Base-by-base conservation (phyloP, 495 filamentous ascomycete genomes). In the Penicillium tannophilum region DNA sequence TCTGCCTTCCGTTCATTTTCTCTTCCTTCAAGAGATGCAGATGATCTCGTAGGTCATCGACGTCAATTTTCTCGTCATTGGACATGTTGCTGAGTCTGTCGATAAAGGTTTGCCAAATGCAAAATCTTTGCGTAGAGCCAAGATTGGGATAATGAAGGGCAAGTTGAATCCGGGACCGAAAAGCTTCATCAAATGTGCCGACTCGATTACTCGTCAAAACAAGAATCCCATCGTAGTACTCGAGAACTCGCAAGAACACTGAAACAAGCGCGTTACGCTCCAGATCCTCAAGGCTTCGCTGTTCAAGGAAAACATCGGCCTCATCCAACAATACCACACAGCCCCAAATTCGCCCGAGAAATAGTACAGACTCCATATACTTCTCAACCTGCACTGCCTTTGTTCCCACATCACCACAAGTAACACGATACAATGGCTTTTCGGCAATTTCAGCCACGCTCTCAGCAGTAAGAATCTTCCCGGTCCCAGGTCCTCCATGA, bases 291-390 rank as follows among this genome's bases (percentile, higher is more conserved):
- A 65, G 58, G 0, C 43, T 61, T 11, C 84, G 71, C 56, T 76
- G 63, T n/a, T 76, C 72, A 0, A 87, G 70, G 55, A 86, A 87
- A 1, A 86, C 73, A 48, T 86, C 83, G 1, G 79, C 81, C 66
- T 87, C 82, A 54, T 86, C 84, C 0, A 86, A 63, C 0, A 87
- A 71, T 5, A 86, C 62, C 0, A 87, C 74, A 33, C 72, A 79
- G 4, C 71, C 71, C 82, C 82, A 84, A 1, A 48, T 54, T 2
- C 68, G 61, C 8, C 75, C 80, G 0, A 81, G 59, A 6, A 61
- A 52, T 20, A 82, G 76, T 12, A 76, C 69, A 0, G 58, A 36
- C 16, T 79, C 64, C 14, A 86, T 70, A 16, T 76, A 70, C 8
- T 58, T 59, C 56, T 82, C 79, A 1, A 82, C 75, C 0, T 71